Evolutionary conservation across 768 basidiomycete species (phyloP), one percentile per base, ranked within the genome.

Genomic region (Cystobasidium tubakii): DNA sequence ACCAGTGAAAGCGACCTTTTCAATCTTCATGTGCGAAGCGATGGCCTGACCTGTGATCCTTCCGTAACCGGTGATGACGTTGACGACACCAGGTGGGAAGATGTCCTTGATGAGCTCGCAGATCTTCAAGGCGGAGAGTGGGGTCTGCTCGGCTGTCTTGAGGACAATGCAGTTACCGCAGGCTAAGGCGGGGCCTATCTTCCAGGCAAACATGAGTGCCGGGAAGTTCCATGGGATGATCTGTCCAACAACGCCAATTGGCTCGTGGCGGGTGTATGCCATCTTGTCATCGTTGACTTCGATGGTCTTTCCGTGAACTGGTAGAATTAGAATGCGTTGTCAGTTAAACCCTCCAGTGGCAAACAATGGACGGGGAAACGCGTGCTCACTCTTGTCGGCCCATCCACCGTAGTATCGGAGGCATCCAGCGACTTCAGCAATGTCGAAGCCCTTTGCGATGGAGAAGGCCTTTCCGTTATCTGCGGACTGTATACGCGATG

Each of bases 401-500:
- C 90, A 90, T 21, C 92, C 93, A 50, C 87, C 90, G 78, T 89
- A 97, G 82, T 94, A 95, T 44, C 84, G 76, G 27, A 81, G 71
- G 74, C 78, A 78, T n/a, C 64, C 79, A 36, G 80, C 80, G 19
- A 80, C 77, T 66, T 78, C 77, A 46, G 77, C 31, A 25, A 82
- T 80, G 75, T 82, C 81, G 76, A 81, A 80, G n/a, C 65, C 76
- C 27, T 76, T 76, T 34, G 80, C 78, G 62, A 79, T 83, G 12
- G 66, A 39, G 78, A 83, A 88, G 1, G 85, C 84, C 81, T 88
- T 88, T 39, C 83, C 83, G 73, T 87, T 87, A 79, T 92, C 86
- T n/a, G 39, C 17, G 25, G 75, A 73, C 72, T 73, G 72, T 21
- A 25, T 6, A 36, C 23, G 57, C 6, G 12, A 34, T 9, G 9